Evolutionary conservation across 306 rosid species (phyloP).

Genomic region (Luffa acutangula): DNA sequence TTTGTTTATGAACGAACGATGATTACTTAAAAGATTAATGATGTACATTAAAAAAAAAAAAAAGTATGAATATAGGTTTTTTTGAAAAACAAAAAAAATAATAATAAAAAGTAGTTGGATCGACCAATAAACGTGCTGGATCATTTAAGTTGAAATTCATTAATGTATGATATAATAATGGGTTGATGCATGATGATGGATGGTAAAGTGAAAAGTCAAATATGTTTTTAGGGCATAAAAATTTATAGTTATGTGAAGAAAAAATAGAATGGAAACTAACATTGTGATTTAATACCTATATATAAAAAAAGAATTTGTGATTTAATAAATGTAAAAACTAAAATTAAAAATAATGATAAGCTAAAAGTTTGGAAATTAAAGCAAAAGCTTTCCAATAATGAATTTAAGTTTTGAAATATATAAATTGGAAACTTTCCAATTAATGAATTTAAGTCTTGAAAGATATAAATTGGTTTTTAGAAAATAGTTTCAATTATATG

Average conservation of each 20-base stretch:
- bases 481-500: not conserved
- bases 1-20: no score
- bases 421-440: not conserved
- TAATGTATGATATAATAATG: not conserved
- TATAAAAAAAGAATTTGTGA: no score
- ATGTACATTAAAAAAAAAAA: no score
- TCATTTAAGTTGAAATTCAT: not conserved
- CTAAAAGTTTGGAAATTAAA: not conserved
- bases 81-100: not conserved
- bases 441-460: not conserved
- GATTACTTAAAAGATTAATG: no score
- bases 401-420: not conserved
- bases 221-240: no score
- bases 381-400: not conserved
- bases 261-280: not conserved
- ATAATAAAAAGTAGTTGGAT: not conserved
- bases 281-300: no score
- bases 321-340: not conserved
- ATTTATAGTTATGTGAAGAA: not conserved
- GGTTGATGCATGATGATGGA: not conserved
- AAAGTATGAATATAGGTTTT: no score
- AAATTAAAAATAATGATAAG: not conserved
- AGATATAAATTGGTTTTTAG: no score
- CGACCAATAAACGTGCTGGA: not conserved
- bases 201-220: not conserved